Percentiles rank a stretch among this genome's conserved stretches.
Evolutionary conservation across 495 filamentous ascomycete species (phyloP).

Genomic region (Filosporella fistucella): DNA sequence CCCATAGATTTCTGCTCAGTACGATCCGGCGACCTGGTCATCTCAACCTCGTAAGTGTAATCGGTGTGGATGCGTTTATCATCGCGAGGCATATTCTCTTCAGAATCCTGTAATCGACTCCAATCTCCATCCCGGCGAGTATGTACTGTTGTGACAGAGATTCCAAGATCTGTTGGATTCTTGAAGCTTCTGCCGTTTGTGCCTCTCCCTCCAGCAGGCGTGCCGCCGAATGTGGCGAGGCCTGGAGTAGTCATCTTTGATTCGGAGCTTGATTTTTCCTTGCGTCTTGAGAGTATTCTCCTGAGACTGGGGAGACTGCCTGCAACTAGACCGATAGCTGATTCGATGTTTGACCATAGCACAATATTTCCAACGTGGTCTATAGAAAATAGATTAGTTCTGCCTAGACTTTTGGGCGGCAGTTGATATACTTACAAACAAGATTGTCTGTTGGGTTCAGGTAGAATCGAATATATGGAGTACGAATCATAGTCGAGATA

Average conservation of each 20-base stretch:
- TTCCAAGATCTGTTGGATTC: background rate
- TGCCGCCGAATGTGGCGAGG: background rate
- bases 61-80: background rate
- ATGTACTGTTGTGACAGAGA: background rate
- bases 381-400: background rate
- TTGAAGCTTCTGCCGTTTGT: background rate
- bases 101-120: background rate
- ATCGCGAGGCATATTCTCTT: background rate
- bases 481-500: slow-evolving; percentile 2
- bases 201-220: background rate
- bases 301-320: background rate
- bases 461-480: background rate
- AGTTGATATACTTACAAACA: background rate
- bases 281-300: background rate
- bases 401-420: background rate
- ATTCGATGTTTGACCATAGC: slow-evolving; percentile 1
- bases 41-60: background rate
- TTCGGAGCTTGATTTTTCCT: background rate
- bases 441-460: background rate
- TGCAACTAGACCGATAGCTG: background rate
- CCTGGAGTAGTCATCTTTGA: background rate
- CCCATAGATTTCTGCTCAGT: background rate
- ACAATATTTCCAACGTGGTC: background rate
- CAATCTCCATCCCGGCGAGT: background rate
- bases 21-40: too few relatives aligned